Evolutionary conservation across 257 asterid genomes (phyloP).

Genomic region (Salvia splendens): DNA sequence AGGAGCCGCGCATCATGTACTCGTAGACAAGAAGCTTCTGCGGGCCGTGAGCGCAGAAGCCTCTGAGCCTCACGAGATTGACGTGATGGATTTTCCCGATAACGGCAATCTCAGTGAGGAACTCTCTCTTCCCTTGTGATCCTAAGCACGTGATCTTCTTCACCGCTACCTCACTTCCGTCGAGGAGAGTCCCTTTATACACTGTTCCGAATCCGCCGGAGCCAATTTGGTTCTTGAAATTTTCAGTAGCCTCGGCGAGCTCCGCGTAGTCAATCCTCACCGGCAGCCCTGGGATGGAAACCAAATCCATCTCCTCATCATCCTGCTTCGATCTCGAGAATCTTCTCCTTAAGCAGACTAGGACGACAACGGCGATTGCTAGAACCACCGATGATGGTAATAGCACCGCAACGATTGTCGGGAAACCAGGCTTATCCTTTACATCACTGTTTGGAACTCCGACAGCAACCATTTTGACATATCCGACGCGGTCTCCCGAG

Average conservation of each 20-base stretch:
- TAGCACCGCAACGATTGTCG: slow-evolving; percentile 45
- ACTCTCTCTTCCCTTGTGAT: slow-evolving; percentile 63
- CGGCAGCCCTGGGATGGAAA: slow-evolving; percentile 66
- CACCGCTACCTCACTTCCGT: slow-evolving; percentile 66
- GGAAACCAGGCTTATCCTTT: slow-evolving; percentile 36
- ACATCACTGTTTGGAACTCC: slow-evolving; percentile 7
- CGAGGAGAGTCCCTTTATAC: slow-evolving; percentile 65
- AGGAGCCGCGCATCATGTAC: slow-evolving; percentile 77
- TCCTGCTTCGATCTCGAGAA: slow-evolving; percentile 31
- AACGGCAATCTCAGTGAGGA: slow-evolving; percentile 69
- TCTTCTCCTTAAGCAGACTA: slow-evolving; percentile 37
- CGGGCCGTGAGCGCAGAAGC: slow-evolving; percentile 61
- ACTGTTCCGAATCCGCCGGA: slow-evolving; percentile 87
- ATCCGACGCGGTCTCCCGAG: slow-evolving; percentile 47
- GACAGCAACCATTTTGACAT: slow-evolving; percentile 41
- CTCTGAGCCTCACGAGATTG: slow-evolving; percentile 68
- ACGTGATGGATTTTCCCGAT: slow-evolving; percentile 79
- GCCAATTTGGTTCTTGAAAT: slow-evolving; percentile 59
- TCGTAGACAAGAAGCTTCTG: slow-evolving; percentile 68
- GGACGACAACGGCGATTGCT: slow-evolving; percentile 24
- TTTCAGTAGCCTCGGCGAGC: slow-evolving; percentile 55
- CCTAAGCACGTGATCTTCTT: slow-evolving; percentile 74
- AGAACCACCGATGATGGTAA: slow-evolving; percentile 55
- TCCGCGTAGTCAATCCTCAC: slow-evolving; percentile 56
- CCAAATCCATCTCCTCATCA: slow-evolving; percentile 44